A percentile compares a stretch with the other conserved stretches of the same genome.
These are phyloP conservation scores for Liquidambar formosana DNA, from an alignment of 164 flowering plant genomes.

Conservation along the genomic window DNA sequence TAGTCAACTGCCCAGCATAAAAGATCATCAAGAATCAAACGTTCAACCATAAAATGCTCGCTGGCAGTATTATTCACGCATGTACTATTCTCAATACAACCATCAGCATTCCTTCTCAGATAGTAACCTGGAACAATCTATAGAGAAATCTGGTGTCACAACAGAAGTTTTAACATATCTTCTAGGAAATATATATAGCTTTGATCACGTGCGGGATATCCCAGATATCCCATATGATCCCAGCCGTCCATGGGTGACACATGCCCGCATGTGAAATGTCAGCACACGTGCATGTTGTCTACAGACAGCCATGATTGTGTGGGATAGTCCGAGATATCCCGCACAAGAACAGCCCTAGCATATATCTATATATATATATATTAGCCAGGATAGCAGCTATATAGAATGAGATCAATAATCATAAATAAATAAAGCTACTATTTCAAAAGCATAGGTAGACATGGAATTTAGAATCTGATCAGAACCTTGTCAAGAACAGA, in stretches of 20 bases:
- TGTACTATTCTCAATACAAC: constrained; percentile 81
- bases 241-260: too few species aligned
- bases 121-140: constrained; percentile 99
- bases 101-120: constrained; percentile 75
- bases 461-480: constrained; percentile 11
- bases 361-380: neutral
- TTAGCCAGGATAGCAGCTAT: neutral
- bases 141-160: constrained; percentile 15
- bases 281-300: too few species aligned
- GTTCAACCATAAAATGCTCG: constrained; percentile 95
- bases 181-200: too few species aligned
- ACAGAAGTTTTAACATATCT: neutral
- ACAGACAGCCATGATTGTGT: too few species aligned
- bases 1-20: constrained; percentile 77
- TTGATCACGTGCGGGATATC: too few species aligned
- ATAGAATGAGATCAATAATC: neutral
- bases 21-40: constrained; percentile 85
- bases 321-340: too few species aligned
- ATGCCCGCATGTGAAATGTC: too few species aligned
- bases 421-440: neutral
- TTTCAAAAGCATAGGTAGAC: constrained; percentile 1
- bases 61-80: constrained; percentile 90
- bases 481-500: constrained; percentile 94
- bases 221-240: too few species aligned
- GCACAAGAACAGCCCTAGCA: too few species aligned